Evolutionary conservation across 257 asterid species (phyloP).

Genomic region (Solanum bulbocastanum): DNA sequence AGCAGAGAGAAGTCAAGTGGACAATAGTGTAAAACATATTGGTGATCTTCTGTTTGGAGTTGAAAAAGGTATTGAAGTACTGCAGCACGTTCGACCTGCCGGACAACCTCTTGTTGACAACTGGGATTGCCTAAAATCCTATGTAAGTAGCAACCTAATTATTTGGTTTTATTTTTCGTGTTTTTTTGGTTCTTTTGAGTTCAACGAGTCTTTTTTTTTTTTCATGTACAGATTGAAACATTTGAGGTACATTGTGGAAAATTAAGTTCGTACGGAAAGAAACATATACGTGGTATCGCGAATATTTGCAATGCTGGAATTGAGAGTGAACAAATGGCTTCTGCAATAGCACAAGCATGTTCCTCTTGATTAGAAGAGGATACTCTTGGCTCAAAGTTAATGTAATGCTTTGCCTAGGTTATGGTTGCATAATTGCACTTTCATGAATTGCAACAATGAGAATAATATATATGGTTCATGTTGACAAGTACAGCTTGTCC

Average conservation of each 20-base stretch:
- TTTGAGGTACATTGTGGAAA: slow-evolving; percentile 79
- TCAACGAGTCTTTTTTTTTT: neutral
- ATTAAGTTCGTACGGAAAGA: slow-evolving; percentile 84
- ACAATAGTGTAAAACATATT: slow-evolving; percentile 46
- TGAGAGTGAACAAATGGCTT: slow-evolving; percentile 52
- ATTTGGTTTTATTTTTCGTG: neutral
- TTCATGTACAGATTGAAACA: slow-evolving; percentile 35
- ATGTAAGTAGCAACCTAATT: slow-evolving; percentile 34
- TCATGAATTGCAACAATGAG: neutral
- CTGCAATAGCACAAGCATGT: slow-evolving; percentile 73
- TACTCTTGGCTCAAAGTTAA: neutral
- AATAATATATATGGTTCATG: neutral
- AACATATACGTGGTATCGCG: slow-evolving; percentile 82
- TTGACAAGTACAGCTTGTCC: neutral
- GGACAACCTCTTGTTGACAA: slow-evolving; percentile 34
- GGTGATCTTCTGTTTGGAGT: slow-evolving; percentile 82
- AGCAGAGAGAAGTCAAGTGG: slow-evolving; percentile 59
- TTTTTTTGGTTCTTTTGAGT: neutral
- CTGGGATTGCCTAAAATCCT: slow-evolving; percentile 64
- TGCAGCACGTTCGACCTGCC: slow-evolving; percentile 40
- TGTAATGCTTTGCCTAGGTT: neutral
- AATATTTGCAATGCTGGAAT: slow-evolving; percentile 87
- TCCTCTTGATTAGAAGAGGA: slow-evolving; percentile 7
- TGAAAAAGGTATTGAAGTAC: slow-evolving; percentile 44
- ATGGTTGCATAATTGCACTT: neutral